Evolutionary conservation across 257 asterid species (phyloP).

Genomic region (Fraxinus quadrangulata): DNA sequence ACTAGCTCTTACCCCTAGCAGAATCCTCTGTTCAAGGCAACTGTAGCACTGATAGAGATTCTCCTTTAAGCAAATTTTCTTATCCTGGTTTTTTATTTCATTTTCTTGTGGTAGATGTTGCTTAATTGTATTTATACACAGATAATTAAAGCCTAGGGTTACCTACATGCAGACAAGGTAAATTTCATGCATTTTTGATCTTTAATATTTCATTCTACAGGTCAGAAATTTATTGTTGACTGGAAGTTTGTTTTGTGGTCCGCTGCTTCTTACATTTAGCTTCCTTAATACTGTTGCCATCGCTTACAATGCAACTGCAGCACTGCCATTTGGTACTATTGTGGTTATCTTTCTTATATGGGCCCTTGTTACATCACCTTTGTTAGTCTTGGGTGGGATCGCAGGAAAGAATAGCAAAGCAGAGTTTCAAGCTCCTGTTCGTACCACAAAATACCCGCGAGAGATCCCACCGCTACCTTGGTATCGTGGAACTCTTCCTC

Average conservation of each 20-base stretch:
- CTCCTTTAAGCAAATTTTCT: no score
- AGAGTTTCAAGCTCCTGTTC: conserved; percentile 86
- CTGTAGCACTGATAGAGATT: no score
- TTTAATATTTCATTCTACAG: conserved; percentile 33
- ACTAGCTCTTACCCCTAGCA: no score
- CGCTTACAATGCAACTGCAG: conserved; percentile 83
- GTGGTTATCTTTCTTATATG: conserved; percentile 80
- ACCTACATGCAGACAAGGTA: no score
- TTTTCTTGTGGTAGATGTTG: no score
- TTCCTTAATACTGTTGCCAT: conserved; percentile 86
- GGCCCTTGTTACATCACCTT: conserved; percentile 86
- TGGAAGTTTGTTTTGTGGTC: conserved; percentile 81
- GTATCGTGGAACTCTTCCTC: conserved; percentile 82
- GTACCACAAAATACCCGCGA: conserved; percentile 84
- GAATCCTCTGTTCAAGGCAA: no score
- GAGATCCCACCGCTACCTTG: conserved; percentile 83
- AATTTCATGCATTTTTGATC: no score
- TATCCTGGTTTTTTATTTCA: no score
- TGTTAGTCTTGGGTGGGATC: conserved; percentile 79
- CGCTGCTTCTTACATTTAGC: conserved; percentile 70
- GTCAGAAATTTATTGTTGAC: conserved; percentile 72
- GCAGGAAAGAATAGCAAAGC: conserved; percentile 88
- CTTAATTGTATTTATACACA: no score
- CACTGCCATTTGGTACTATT: conserved; percentile 86
- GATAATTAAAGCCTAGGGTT: no score